A percentile compares a stretch with the other conserved stretches of the same genome.
Evolutionary conservation across 2,329 filamentous ascomycete genomes (phyloP).

Genomic region (Xylaria sp.): DNA sequence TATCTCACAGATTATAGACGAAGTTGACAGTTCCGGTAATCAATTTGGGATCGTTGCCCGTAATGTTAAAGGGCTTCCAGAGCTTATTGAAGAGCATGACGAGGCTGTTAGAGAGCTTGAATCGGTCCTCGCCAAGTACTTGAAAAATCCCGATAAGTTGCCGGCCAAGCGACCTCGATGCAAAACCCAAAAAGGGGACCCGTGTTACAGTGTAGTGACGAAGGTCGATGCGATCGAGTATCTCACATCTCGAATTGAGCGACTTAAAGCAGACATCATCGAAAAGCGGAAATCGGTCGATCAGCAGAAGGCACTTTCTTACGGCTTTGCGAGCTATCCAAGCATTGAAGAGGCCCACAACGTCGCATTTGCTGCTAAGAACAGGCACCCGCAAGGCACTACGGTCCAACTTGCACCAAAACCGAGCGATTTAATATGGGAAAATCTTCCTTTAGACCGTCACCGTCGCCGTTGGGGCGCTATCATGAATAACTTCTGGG

Average conservation of each 20-base stretch:
- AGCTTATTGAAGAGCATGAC: slow-evolving; percentile 82
- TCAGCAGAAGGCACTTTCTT: slow-evolving; percentile 84
- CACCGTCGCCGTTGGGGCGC: slow-evolving; percentile 71
- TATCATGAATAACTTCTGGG: slow-evolving; percentile 69
- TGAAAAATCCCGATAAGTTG: slow-evolving; percentile 80
- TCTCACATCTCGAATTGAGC: slow-evolving; percentile 78
- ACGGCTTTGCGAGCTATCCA: slow-evolving; percentile 90
- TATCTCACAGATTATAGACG: slow-evolving; percentile 60
- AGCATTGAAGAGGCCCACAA: slow-evolving; percentile 84
- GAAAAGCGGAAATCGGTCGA: slow-evolving; percentile 80
- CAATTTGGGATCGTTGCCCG: slow-evolving; percentile 70
- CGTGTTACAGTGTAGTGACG: slow-evolving; percentile 63
- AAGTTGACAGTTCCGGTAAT: slow-evolving; percentile 48
- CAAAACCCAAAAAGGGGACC: slow-evolving; percentile 78
- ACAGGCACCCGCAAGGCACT: slow-evolving; percentile 77
- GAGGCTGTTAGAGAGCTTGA: slow-evolving; percentile 80
- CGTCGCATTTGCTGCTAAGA: slow-evolving; percentile 79
- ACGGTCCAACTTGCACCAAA: slow-evolving; percentile 78
- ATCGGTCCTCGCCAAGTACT: slow-evolving; percentile 79
- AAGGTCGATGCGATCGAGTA: slow-evolving; percentile 94
- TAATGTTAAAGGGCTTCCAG: slow-evolving; percentile 86
- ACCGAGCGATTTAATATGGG: slow-evolving; percentile 92
- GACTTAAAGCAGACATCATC: slow-evolving; percentile 80
- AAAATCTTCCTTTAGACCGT: slow-evolving; percentile 62
- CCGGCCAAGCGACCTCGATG: slow-evolving; percentile 78